Evolutionary conservation across 2,329 filamentous ascomycete genomes (phyloP).

Genomic region (Sclerotinia spermophila): DNA sequence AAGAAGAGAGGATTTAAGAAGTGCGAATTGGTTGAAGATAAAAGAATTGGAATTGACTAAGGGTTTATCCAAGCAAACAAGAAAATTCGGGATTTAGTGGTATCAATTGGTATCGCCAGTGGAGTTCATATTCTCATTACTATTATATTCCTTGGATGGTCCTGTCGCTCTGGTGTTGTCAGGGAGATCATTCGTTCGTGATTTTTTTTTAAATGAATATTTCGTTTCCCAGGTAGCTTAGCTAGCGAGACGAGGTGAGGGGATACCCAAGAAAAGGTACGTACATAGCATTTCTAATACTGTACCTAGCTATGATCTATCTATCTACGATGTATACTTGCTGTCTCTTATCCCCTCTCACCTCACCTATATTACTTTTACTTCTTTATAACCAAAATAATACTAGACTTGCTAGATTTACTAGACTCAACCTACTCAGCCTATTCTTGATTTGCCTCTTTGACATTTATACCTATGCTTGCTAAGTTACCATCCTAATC

Average conservation of each 20-base stretch:
- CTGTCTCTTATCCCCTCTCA: not conserved
- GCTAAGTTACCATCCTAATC: not conserved
- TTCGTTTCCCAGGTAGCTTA: not conserved
- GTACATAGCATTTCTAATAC: not conserved
- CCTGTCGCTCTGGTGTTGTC: constrained; percentile 20
- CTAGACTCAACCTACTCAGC: not conserved
- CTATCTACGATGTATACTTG: not conserved
- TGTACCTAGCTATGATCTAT: not conserved
- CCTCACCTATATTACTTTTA: not conserved
- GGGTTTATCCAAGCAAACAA: constrained; percentile 15
- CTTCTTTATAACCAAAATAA: not conserved
- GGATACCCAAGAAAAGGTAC: not conserved
- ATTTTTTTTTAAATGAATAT: not conserved
- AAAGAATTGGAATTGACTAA: constrained; percentile 12
- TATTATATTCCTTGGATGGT: constrained; percentile 16
- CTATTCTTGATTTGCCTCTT: not conserved
- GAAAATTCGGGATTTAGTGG: constrained; percentile 5
- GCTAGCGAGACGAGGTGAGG: not conserved
- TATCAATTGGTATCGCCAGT: constrained; percentile 18
- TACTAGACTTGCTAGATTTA: not conserved
- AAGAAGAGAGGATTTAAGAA: not conserved
- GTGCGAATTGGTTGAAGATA: constrained; percentile 13
- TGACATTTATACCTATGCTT: no score
- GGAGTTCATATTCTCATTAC: constrained; percentile 18
- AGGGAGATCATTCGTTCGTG: not conserved